Conservation (phyloP, 2,329 filamentous ascomycete species). For the Penicillium hordei region DNA sequence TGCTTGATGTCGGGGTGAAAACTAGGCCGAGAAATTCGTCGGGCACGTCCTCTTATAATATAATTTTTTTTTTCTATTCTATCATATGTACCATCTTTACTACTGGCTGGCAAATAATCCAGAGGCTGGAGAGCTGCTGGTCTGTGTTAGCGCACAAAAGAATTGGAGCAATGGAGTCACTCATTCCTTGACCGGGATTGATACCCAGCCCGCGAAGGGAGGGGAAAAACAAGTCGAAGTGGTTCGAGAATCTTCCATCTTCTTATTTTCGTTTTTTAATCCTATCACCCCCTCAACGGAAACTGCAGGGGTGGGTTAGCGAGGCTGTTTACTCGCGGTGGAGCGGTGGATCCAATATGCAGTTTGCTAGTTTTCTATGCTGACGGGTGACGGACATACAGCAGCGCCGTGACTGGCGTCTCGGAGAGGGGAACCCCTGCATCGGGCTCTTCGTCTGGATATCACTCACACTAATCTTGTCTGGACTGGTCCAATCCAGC, state of each 20-base stretch:
- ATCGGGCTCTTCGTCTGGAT: not conserved
- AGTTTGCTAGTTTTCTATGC: conserved; percentile 25
- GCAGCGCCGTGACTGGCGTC: conserved; percentile 7
- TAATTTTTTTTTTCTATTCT: conserved; percentile 10
- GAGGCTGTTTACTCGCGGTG: conserved; percentile 17
- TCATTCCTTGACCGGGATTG: conserved; percentile 18
- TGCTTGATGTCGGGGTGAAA: conserved; percentile 1
- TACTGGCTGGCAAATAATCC: conserved; percentile 28
- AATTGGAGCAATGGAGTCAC: conserved; percentile 31
- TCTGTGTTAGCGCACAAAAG: conserved; percentile 33
- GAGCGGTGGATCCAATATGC: conserved; percentile 29
- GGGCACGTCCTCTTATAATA: conserved; percentile 15
- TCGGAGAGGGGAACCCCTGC: conserved; percentile 7
- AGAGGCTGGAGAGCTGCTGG: conserved; percentile 35
- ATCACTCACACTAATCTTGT: not conserved
- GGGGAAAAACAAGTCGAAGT: not conserved
- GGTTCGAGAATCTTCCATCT: conserved; percentile 23
- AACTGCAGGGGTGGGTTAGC: conserved; percentile 3
- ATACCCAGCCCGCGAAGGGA: conserved; percentile 13
- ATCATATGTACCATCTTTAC: conserved; percentile 7
- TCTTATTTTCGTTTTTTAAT: conserved; percentile 1
- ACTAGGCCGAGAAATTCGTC: conserved; percentile 11
- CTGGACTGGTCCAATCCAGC: not conserved
- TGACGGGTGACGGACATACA: conserved; percentile 6
- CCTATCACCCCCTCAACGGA: conserved; percentile 6